phyloP scores from a whole-genome alignment of 345 rosid species.

The Mangifera indica region DNA sequence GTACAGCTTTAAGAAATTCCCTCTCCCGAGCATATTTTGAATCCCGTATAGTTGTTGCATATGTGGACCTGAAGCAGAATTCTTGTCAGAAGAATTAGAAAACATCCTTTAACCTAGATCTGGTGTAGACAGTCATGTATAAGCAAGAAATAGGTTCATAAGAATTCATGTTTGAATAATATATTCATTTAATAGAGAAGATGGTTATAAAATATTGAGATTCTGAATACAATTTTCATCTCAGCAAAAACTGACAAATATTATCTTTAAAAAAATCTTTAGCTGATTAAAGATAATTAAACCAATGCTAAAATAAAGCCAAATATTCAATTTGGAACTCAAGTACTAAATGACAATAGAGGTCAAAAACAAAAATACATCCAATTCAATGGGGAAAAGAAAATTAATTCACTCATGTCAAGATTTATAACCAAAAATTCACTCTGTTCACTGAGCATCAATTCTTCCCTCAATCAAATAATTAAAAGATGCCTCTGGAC shows the following conservation, averaged over 20 bases:
- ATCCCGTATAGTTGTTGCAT: constrained; percentile 89
- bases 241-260: neutral
- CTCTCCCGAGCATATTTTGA: constrained; percentile 88
- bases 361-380: neutral
- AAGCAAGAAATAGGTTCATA: neutral
- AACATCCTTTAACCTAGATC: neutral
- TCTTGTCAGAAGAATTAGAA: neutral
- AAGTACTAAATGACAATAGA: neutral
- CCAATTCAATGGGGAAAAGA: neutral
- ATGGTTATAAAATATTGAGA: neutral
- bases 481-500: no score
- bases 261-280: neutral
- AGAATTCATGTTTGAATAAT: neutral
- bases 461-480: no score
- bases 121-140: neutral
- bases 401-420: no score
- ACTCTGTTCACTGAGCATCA: no score
- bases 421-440: no score
- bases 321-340: neutral
- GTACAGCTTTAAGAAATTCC: constrained; percentile 93
- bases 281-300: neutral
- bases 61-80: constrained; percentile 67
- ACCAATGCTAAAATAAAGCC: neutral
- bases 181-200: no score
- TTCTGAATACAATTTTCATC: neutral